Evolutionary conservation across 768 basidiomycete genomes (phyloP), one percentile per base, ranked within the genome.

Genomic region (Suillus cothurnatus): DNA sequence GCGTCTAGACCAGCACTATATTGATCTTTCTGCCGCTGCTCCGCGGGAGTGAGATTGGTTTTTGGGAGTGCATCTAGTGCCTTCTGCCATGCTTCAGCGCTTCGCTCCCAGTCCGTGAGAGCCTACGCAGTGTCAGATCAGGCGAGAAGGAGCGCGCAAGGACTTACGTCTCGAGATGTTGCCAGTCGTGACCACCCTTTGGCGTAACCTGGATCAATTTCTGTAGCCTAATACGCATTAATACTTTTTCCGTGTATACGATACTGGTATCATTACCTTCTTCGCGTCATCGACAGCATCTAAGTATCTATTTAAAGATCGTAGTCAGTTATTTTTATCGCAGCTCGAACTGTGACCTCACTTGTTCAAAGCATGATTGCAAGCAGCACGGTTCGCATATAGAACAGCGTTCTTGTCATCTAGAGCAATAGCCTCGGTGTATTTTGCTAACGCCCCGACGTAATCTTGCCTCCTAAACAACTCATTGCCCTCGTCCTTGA

Each of bases 371-470:
- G 71, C 71, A 43, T 81, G 66, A 50, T 70, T 70, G 61, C 77
- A 77, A 19, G 81, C 83, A 7, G 83, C 81, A 17, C 83, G 78
- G 68, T 84, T 84, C 23, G 79, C 76, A 67, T 78, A 81, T 21
- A 83, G 70, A 11, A 84, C 69, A 1, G 81, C 78, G 69, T 81
- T 81, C 23, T 71, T 69, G 14, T 74, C 74, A 52, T 80, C 76
- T 60, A 74, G 70, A 50, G 73, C 71, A 68, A 84, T 81, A 17
- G 82, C 83, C 61, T 79, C 74, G 3, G 79, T 73, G 67, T 82
- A 84, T 62, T 81, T 82, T 14, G 71, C 53, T 55, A 77, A 74
- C 5, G 82, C 82, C 12, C 69, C 74, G 23, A 64, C 60, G 65
- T 77, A 81, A 26, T 80, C 66, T 31, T 76, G 72, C 60, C 76